phyloP scores from a whole-genome alignment of 1,139 yeast species.

The Diutina sp. region DNA sequence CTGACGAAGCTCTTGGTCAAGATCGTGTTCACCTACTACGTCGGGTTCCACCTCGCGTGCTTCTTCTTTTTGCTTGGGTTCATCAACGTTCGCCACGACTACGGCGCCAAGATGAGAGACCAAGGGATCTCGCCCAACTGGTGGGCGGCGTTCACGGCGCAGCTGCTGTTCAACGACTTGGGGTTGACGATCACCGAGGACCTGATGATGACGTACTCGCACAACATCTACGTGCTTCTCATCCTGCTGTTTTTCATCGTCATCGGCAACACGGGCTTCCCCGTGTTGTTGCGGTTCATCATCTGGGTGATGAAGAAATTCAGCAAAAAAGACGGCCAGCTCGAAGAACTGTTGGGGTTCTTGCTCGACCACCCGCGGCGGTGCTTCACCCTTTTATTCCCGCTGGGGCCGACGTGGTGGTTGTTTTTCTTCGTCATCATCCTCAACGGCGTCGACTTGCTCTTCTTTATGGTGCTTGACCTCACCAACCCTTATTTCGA shows the following conservation, averaged over 20 bases:
- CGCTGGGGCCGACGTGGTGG: constrained; percentile 95
- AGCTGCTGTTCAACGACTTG: constrained; percentile 69
- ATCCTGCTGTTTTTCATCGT: constrained; percentile 58
- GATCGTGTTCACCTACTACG: constrained; percentile 52
- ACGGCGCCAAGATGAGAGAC: constrained; percentile 16
- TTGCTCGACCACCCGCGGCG: constrained; percentile 92
- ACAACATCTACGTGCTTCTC: constrained; percentile 52
- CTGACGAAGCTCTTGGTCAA: constrained; percentile 68
- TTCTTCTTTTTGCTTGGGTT: constrained; percentile 48
- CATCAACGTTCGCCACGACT: constrained; percentile 4
- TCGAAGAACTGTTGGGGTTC: constrained; percentile 72
- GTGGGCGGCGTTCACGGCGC: constrained; percentile 87
- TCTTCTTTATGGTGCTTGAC: constrained; percentile 72
- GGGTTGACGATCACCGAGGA: constrained; percentile 74
- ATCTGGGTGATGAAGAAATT: constrained; percentile 69
- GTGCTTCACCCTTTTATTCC: constrained; percentile 85
- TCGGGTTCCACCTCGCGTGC: constrained; percentile 63
- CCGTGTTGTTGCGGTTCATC: constrained; percentile 61
- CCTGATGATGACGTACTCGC: constrained; percentile 57
- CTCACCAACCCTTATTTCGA: constrained; percentile 35
- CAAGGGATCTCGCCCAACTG: constrained; percentile 64
- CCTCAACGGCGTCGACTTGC: constrained; percentile 64
- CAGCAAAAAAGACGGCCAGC: constrained; percentile 52
- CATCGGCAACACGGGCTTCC: constrained; percentile 91
- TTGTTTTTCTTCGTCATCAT: constrained; percentile 58